Evolutionary conservation across 1,139 yeast species (phyloP).

Genomic region (Protomyces arabidopsidicola): DNA sequence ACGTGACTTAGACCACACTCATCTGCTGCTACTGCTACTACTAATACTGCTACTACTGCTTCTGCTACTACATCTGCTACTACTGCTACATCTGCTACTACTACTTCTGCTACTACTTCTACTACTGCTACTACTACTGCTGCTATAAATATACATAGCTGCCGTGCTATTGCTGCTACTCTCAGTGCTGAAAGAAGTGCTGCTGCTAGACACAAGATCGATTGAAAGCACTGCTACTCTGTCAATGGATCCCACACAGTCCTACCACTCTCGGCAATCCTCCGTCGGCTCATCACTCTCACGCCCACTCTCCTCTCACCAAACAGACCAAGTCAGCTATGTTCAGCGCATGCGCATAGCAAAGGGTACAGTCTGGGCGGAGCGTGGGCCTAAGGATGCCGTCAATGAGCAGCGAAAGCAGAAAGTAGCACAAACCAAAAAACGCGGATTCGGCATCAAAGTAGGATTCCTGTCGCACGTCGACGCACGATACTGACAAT

Average conservation of each 20-base stretch:
- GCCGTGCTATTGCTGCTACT: no score
- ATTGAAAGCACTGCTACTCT: not conserved
- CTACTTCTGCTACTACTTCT: not conserved
- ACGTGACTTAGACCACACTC: not conserved
- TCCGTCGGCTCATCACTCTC: not conserved
- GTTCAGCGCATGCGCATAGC: constrained; percentile 27
- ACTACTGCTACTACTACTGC: not conserved
- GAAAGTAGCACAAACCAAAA: constrained; percentile 10
- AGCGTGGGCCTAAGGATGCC: constrained; percentile 26
- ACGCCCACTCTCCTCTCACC: not conserved
- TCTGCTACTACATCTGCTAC: not conserved
- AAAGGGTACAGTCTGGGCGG: constrained; percentile 31
- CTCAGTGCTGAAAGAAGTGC: no score
- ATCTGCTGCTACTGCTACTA: not conserved
- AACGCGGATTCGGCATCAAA: constrained; percentile 23
- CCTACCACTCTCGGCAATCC: not conserved
- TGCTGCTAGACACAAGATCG: no score
- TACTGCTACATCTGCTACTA: not conserved
- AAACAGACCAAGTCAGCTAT: constrained; percentile 10
- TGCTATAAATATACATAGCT: no score
- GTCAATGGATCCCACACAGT: not conserved
- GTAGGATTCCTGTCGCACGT: not conserved
- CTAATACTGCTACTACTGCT: not conserved
- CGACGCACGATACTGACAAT: not conserved
- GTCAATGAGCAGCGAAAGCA: constrained; percentile 15